A percentile compares a stretch with the other conserved stretches of the same genome.
Conservation (phyloP, 2,329 filamentous ascomycete genomes). For the Hymenotorrendiella dingleyae region DNA sequence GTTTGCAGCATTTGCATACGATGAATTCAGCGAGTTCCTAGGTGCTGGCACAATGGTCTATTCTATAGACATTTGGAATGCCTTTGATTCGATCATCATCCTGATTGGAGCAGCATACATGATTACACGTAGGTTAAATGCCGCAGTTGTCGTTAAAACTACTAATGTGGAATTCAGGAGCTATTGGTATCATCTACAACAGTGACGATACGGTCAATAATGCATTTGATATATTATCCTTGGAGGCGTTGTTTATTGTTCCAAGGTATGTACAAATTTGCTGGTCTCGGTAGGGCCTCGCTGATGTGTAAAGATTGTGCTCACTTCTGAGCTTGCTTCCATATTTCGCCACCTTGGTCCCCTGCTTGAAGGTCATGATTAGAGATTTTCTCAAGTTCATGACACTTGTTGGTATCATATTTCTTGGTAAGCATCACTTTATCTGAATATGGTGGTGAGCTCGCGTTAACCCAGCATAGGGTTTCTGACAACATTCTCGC, state of each 20-base stretch:
- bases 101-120: constrained; percentile 66
- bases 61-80: constrained; percentile 74
- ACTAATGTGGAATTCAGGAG: constrained; percentile 40
- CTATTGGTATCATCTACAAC: constrained; percentile 57
- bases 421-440: constrained; percentile 50
- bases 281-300: neutral
- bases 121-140: constrained; percentile 54
- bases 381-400: constrained; percentile 86
- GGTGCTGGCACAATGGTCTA: constrained; percentile 87
- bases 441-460: neutral
- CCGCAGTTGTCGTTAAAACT: neutral
- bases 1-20: constrained; percentile 82
- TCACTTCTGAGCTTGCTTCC: constrained; percentile 81
- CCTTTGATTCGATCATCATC: constrained; percentile 71
- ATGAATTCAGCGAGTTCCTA: constrained; percentile 76
- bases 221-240: constrained; percentile 81
- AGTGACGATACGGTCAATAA: constrained; percentile 63
- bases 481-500: constrained; percentile 80
- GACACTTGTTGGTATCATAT: constrained; percentile 73
- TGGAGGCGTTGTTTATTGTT: constrained; percentile 86
- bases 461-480: constrained; percentile 34
- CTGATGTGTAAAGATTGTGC: constrained; percentile 55
- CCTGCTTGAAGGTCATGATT: constrained; percentile 87
- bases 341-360: constrained; percentile 83
- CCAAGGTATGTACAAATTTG: constrained; percentile 45